Base-by-base conservation (phyloP, 23 red algal genomes). In the Agarophyton chilense region DNA sequence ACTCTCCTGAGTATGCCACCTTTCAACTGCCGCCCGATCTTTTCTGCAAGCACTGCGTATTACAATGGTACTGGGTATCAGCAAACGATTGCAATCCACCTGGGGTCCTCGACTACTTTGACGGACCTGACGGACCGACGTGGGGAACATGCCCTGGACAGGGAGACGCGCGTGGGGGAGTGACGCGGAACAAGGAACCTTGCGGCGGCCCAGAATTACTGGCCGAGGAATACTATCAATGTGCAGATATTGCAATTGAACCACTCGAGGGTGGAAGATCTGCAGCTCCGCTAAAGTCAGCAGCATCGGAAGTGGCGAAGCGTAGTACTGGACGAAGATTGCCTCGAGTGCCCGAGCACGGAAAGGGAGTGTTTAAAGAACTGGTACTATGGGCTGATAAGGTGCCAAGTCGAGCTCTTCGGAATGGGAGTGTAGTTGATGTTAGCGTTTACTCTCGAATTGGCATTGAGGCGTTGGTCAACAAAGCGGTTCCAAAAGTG, bases 51-150 rank as follows among this genome's bases (percentile, higher is more conserved):
- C 90, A 93, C 64, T 93, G 90, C 34, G 90, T 93, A 2, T 52
- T 93, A 39, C 90, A 93, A 41, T 93, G 78, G 78, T 93, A 86
- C 52, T 93, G 90, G 90, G 80, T 44, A 18, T 13, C 90, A 0
- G 90, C 61, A 2, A 93, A 93, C 34, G 21, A 26, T 71, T 93
- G 90, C 56, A 93, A 93, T 39, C 90, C 90, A 10, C 61, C 66
- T 55, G 90, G 90, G 8, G 65, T 93, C 0, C 7, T 84, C 10
- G 90, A 84, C 1, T 93, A 86, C 57, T 93, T 85, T 51, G 81
- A 84, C 22, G 79, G 79, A 5, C 80, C 90, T 0, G 49, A 63
- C 29, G 36, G 57, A 29, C 90, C 90, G 11, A 31, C 19, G 3
- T 85, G 79, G 78, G 90, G 79, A 17, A 84, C 4, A n/a, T 93